These are phyloP conservation scores for Cryptosporidium muris DNA, from an alignment of 169 alveolate genomes.

Conservation along the genomic window DNA sequence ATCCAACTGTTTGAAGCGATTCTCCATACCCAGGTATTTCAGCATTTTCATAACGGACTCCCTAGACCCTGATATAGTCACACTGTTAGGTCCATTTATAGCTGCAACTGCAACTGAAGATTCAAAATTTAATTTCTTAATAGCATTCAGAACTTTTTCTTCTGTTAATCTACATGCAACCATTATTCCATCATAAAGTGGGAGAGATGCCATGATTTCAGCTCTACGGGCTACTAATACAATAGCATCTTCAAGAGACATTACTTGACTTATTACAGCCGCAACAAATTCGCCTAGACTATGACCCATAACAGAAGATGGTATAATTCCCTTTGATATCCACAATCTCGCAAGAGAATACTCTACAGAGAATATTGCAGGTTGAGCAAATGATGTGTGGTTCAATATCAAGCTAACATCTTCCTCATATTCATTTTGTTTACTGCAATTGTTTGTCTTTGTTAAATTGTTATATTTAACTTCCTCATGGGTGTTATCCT, in stretches of 20 bases:
- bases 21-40: conserved; percentile 17
- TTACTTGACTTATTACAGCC: conserved; percentile 75
- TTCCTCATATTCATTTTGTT: too few relatives aligned
- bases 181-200: conserved; percentile 33
- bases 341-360: conserved; percentile 44
- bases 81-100: conserved; percentile 54
- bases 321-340: conserved; percentile 50
- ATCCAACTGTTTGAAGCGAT: conserved; percentile 38
- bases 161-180: conserved; percentile 29
- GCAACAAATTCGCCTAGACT: conserved; percentile 80
- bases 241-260: conserved; percentile 25
- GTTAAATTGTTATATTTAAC: conserved; percentile 33
- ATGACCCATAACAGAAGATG: conserved; percentile 76
- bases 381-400: conserved; percentile 34
- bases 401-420: conserved; percentile 49
- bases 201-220: background rate
- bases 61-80: conserved; percentile 36
- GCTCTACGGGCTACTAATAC: conserved; percentile 19
- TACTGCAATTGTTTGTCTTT: too few relatives aligned
- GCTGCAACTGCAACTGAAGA: conserved; percentile 39
- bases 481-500: conserved; percentile 21
- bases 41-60: background rate
- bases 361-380: conserved; percentile 66
- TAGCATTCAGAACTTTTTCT: background rate
- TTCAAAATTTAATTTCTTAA: conserved; percentile 6